These are phyloP conservation scores for Rhizopogon roseolus DNA, from an alignment of 768 basidiomycete genomes.

Conservation along the genomic window DNA sequence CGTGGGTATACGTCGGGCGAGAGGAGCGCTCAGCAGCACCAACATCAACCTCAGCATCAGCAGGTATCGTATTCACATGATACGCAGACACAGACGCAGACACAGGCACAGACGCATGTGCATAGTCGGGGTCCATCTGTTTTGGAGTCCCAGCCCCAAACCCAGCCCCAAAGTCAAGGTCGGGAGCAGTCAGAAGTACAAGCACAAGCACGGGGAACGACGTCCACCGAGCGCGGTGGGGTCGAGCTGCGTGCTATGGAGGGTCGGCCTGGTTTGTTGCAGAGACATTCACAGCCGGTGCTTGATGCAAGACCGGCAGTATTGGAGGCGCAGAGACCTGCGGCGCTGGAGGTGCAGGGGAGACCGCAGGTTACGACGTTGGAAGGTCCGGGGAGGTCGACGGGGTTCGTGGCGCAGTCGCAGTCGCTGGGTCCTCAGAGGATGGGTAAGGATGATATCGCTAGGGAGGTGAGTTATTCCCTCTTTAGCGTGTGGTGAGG, in stretches of 20 bases:
- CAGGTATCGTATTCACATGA: conserved; percentile 7
- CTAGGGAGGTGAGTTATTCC: background rate
- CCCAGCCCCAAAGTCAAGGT: conserved; percentile 6
- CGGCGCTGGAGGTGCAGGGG: background rate
- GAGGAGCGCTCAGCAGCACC: background rate
- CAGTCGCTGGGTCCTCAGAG: conserved; percentile 16
- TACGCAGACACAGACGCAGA: conserved; percentile 16
- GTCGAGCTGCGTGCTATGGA: background rate
- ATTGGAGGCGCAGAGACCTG: too few species aligned
- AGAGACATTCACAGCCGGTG: background rate
- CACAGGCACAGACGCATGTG: conserved; percentile 18
- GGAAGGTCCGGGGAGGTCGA: background rate
- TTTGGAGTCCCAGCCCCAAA: conserved; percentile 4
- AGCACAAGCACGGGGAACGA: conserved; percentile 6
- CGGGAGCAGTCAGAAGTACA: too few species aligned
- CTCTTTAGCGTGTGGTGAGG: conserved; percentile 4
- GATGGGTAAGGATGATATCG: background rate
- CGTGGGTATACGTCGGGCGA: background rate
- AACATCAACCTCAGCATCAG: background rate
- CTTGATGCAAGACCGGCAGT: too few species aligned
- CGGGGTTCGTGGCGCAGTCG: conserved; percentile 6
- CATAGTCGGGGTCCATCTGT: conserved; percentile 21
- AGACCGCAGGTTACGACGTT: background rate
- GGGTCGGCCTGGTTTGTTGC: background rate
- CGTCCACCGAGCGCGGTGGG: conserved; percentile 18